These are phyloP conservation scores for Eleusine indica DNA, from an alignment of 176 grass and related monocot genomes.

Conservation along the genomic window DNA sequence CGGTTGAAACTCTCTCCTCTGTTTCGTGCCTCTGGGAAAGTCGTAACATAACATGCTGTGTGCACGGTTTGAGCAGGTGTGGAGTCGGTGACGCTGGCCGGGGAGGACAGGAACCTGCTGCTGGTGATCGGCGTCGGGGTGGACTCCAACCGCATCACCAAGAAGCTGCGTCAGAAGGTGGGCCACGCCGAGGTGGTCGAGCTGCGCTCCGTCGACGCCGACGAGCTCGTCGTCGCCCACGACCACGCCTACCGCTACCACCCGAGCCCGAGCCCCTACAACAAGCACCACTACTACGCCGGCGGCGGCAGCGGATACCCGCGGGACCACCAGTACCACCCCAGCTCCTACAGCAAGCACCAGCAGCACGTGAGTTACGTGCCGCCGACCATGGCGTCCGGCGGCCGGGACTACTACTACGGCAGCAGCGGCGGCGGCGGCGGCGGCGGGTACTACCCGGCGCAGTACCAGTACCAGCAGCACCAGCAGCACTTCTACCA, in stretches of 20 bases:
- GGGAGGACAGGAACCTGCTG: constrained; percentile 57
- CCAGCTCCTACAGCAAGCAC: constrained; percentile 17
- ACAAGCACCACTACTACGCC: constrained; percentile 31
- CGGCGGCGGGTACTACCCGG: background rate
- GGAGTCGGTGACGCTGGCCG: constrained; percentile 45
- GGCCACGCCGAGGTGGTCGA: constrained; percentile 56
- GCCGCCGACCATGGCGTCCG: background rate
- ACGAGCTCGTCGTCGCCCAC: background rate
- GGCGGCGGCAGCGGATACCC: constrained; percentile 13
- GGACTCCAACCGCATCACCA: constrained; percentile 53
- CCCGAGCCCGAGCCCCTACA: constrained; percentile 43
- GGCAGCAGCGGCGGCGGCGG: background rate
- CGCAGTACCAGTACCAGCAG: constrained; percentile 33
- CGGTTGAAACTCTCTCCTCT: background rate
- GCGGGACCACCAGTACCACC: constrained; percentile 32
- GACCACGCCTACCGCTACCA: constrained; percentile 48
- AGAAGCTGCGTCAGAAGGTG: constrained; percentile 60
- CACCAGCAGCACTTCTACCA: constrained; percentile 41
- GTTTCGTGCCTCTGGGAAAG: background rate
- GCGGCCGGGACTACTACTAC: constrained; percentile 25
- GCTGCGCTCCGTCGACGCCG: constrained; percentile 41
- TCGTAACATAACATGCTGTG: background rate
- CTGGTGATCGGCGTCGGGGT: constrained; percentile 54
- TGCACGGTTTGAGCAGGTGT: constrained; percentile 28
- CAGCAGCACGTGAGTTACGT: constrained; percentile 22